These are phyloP conservation scores for Cicer yamashitae DNA, from an alignment of 306 rosid species.

Conservation along the genomic window DNA sequence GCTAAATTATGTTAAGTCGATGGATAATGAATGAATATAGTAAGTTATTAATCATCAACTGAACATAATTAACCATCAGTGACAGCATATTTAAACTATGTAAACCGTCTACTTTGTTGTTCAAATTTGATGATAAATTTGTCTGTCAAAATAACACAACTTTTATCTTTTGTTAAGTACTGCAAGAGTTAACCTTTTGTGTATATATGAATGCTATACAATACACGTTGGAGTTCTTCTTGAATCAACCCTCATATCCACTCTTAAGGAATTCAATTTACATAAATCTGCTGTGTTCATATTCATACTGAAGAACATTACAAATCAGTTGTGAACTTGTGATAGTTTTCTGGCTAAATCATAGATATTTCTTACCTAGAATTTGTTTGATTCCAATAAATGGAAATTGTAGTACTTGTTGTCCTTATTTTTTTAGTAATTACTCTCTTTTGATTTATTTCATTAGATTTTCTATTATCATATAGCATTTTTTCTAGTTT, in stretches of 20 bases:
- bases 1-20: neutral
- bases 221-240: neutral
- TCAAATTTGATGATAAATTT: too few relatives aligned
- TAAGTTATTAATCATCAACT: too few relatives aligned
- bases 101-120: neutral
- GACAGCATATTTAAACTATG: neutral
- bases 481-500: slow-evolving; percentile 5
- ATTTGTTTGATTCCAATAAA: neutral
- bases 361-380: neutral
- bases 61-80: too few relatives aligned
- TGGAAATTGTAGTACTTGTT: neutral
- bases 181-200: too few relatives aligned
- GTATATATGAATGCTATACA: neutral
- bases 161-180: too few relatives aligned
- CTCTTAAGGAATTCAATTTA: neutral
- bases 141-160: too few relatives aligned
- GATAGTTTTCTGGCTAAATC: neutral
- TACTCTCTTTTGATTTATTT: slow-evolving; percentile 16
- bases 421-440: neutral
- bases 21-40: neutral
- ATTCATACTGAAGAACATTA: neutral
- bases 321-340: neutral
- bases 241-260: neutral
- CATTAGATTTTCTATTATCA: slow-evolving; percentile 24
- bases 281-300: neutral